Conservation (phyloP, 768 basidiomycete genomes). For the Suillus paluster region DNA sequence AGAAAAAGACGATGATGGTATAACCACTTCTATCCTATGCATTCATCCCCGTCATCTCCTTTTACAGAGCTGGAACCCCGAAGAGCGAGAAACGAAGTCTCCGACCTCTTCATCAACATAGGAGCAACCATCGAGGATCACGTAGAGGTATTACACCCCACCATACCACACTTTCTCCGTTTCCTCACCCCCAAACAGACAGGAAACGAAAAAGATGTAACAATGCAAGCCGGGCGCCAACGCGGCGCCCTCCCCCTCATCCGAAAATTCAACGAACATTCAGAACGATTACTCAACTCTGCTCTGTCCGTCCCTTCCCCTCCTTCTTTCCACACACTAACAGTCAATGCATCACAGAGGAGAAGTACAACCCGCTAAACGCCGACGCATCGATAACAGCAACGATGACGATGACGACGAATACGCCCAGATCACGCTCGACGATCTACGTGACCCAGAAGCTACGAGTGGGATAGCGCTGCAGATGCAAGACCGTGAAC, state of each 20-base stretch:
- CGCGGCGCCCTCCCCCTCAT: constrained; percentile 89
- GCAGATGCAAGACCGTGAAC: constrained; percentile 85
- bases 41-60: neutral
- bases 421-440: constrained; percentile 74
- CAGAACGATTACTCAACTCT: constrained; percentile 83
- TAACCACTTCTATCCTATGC: neutral
- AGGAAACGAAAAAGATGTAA: constrained; percentile 87
- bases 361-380: constrained; percentile 61
- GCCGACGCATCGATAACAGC: constrained; percentile 51
- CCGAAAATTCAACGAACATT: constrained; percentile 97
- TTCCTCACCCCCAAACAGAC: constrained; percentile 52
- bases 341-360: constrained; percentile 43
- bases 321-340: constrained; percentile 7
- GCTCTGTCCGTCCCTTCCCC: constrained; percentile 59
- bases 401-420: constrained; percentile 45
- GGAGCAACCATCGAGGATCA: constrained; percentile 92
- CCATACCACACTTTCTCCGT: neutral
- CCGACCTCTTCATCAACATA: constrained; percentile 83
- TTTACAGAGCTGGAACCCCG: constrained; percentile 76
- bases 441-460: constrained; percentile 80
- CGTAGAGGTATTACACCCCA: constrained; percentile 59
- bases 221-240: constrained; percentile 95
- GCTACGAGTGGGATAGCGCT: constrained; percentile 71
- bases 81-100: constrained; percentile 61
- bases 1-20: constrained; percentile 95